Evolutionary conservation across 306 rosid species (phyloP).

Genomic region (Casuarina glauca): DNA sequence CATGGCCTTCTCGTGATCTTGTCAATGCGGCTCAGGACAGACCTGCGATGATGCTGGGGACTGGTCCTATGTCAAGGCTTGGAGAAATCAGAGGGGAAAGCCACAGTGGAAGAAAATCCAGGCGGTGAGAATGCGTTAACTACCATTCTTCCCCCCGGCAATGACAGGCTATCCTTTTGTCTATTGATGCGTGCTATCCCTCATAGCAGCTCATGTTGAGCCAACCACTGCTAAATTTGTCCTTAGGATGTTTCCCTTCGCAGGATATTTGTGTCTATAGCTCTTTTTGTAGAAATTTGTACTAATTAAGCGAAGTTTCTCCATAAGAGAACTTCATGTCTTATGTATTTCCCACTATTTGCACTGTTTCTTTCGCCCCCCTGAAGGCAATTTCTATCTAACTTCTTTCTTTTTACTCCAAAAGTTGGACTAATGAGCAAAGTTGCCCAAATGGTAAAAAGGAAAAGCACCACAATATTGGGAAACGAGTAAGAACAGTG

Average conservation of each 20-base stretch:
- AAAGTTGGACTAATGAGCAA: not conserved
- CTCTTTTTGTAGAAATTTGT: constrained; percentile 28
- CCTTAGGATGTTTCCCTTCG: constrained; percentile 1
- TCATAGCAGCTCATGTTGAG: constrained; percentile 37
- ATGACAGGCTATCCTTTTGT: not conserved
- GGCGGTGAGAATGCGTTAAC: constrained; percentile 40
- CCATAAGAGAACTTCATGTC: constrained; percentile 35
- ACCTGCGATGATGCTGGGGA: constrained; percentile 47
- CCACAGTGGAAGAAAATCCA: constrained; percentile 60
- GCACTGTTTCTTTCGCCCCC: not conserved
- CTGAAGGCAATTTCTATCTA: constrained; percentile 1
- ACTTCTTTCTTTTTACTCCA: not conserved
- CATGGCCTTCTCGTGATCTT: constrained; percentile 70
- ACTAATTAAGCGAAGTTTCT: constrained; percentile 27
- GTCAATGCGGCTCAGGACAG: constrained; percentile 50
- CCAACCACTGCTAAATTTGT: constrained; percentile 36
- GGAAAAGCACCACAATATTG: too few relatives aligned
- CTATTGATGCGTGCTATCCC: constrained; percentile 3
- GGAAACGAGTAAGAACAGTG: too few relatives aligned
- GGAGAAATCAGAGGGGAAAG: constrained; percentile 65
- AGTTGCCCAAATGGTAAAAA: not conserved
- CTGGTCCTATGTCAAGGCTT: constrained; percentile 71
- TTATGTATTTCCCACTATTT: not conserved
- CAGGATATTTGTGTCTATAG: constrained; percentile 32
- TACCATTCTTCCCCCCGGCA: constrained; percentile 1